Base-by-base conservation (phyloP, 1,139 yeast genomes). In the Pichia norvegensis region DNA sequence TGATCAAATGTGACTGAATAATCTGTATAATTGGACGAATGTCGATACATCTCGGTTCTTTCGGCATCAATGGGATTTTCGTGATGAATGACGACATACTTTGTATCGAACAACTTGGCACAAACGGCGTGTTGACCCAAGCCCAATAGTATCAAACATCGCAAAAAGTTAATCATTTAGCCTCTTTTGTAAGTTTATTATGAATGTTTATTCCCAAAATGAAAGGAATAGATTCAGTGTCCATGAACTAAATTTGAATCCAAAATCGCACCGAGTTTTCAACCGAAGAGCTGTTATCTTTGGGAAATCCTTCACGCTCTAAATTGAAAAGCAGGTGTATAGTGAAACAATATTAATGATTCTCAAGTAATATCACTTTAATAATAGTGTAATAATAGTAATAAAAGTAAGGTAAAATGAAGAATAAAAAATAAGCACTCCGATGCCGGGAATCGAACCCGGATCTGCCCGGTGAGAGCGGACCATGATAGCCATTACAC, bases 381-480 rank as follows among this genome's bases (percentile, higher is more conserved):
- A n/a, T n/a, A n/a, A n/a, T n/a, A n/a, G n/a, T n/a, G n/a, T n/a
- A n/a, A n/a, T n/a, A n/a, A n/a, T n/a, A n/a, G n/a, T n/a, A 23
- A 23, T 14, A 29, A 29, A 29, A 14, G 7, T 7, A 14, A 14
- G 13, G n/a, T 10, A n/a, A 29, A 29, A n/a, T n/a, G n/a, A 45
- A n/a, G 33, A 42, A 42, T 10, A 42, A 43, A 39, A 47, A 51
- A 64, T 62, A 51, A 47, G 49, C 44, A 43, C 71, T 75, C 80
- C 80, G 79, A 73, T 73, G 69, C 79, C 76, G 79, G 79, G 80
- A 74, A 76, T 75, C 77, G 80, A 75, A 75, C 80, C 79, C 79
- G 76, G 80, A 76, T 74, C 67, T 73, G 76, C 77, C 70, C 79
- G 76, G 80, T 74, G 80, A 74, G 73, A 75, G 79, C 76, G 79